phyloP scores from a whole-genome alignment of 352 stramenopile genomes.

The Phytophthora pisi region DNA sequence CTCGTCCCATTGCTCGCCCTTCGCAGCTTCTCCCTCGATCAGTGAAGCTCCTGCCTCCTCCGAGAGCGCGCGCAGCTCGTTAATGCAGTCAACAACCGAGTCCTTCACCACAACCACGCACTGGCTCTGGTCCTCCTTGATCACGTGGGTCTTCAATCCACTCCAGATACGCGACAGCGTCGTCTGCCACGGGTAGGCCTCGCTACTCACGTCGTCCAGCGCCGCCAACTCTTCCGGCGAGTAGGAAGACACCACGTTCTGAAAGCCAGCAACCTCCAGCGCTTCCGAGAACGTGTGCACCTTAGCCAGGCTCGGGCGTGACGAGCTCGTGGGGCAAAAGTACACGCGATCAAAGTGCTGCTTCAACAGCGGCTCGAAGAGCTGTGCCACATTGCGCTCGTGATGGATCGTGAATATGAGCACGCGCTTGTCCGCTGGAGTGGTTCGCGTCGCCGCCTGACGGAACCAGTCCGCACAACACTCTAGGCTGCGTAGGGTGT shows the following conservation, averaged over 20 bases:
- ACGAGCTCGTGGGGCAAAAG: constrained; percentile 73
- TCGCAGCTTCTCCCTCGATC: constrained; percentile 15
- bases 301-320: constrained; percentile 68
- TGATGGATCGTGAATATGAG: constrained; percentile 87
- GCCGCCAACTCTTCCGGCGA: constrained; percentile 45
- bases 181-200: constrained; percentile 60
- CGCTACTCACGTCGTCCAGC: constrained; percentile 49
- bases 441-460: constrained; percentile 26
- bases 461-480: constrained; percentile 79
- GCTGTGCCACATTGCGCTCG: constrained; percentile 75
- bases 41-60: constrained; percentile 22
- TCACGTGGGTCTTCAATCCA: constrained; percentile 48
- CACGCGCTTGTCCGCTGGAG: constrained; percentile 38
- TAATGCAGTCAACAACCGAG: constrained; percentile 67
- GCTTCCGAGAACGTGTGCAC: constrained; percentile 73
- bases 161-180: constrained; percentile 64
- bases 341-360: constrained; percentile 77
- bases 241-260: constrained; percentile 49
- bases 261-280: constrained; percentile 42
- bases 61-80: constrained; percentile 47
- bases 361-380: constrained; percentile 66
- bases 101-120: constrained; percentile 50
- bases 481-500: constrained; percentile 84
- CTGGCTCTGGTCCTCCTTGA: constrained; percentile 34
- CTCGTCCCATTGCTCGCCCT: constrained; percentile 32